Evolutionary conservation across 139 green algal genomes (phyloP).

Genomic region (Coelastrella sp.): DNA sequence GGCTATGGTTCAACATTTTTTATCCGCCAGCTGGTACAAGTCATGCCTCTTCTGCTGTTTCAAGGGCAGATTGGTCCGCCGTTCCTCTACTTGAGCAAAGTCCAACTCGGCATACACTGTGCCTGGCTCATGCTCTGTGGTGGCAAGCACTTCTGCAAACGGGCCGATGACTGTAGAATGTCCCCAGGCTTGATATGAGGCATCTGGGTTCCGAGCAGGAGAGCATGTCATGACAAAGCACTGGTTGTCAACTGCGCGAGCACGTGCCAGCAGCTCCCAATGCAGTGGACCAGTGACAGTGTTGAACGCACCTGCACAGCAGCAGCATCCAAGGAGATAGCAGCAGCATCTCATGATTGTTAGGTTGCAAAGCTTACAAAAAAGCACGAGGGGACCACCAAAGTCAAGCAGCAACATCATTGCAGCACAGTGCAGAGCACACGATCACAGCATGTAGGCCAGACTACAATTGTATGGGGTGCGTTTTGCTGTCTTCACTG

Average conservation of each 20-base stretch:
- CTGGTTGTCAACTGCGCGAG: slow-evolving; percentile 95
- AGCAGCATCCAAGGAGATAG: not conserved
- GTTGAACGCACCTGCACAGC: slow-evolving; percentile 88
- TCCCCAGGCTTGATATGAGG: slow-evolving; percentile 82
- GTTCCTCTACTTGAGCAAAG: slow-evolving; percentile 68
- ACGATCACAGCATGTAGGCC: too few relatives aligned
- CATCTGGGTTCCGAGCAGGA: slow-evolving; percentile 79
- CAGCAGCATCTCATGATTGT: not conserved
- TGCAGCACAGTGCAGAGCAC: too few relatives aligned
- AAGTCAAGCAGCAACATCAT: too few relatives aligned
- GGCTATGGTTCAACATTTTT: not conserved
- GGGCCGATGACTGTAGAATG: slow-evolving; percentile 83
- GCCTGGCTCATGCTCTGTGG: slow-evolving; percentile 64
- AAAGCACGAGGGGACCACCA: too few relatives aligned
- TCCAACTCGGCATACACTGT: slow-evolving; percentile 77
- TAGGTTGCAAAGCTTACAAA: not conserved
- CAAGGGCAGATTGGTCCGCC: slow-evolving; percentile 76
- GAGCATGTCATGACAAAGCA: slow-evolving; percentile 94
- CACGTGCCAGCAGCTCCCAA: slow-evolving; percentile 94
- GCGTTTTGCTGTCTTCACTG: too few relatives aligned
- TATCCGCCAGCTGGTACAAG: slow-evolving; percentile 86
- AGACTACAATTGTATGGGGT: too few relatives aligned
- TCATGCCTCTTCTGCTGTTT: slow-evolving; percentile 83
- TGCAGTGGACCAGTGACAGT: slow-evolving; percentile 92
- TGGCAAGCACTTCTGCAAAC: slow-evolving; percentile 84